Base-by-base conservation (phyloP, 2,329 filamentous ascomycete genomes). In the Microcyclosporella mali region DNA sequence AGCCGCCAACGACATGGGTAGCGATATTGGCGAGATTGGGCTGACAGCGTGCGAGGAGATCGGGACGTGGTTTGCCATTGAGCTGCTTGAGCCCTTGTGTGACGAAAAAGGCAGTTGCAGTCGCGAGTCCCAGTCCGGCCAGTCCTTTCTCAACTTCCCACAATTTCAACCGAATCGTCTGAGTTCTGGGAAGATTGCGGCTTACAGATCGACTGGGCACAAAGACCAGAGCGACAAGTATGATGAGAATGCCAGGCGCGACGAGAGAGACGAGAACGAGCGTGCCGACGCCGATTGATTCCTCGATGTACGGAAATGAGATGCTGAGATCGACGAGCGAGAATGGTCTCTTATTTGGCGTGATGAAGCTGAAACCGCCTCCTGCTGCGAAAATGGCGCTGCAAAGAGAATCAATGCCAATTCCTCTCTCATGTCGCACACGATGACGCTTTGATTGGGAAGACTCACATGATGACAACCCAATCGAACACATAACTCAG, bases 71-170 rank as follows among this genome's bases (percentile, higher is more conserved):
- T 57, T 79, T 82, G 30, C 80, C 81, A 49, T 79, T 75, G 2
- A 84, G 54, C 41, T 77, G 87, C 74, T 95, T 95, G 73, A 94
- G 80, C 38, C 84, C 85, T 56, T 87, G 81, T 1, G 88, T 90
- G 56, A 94, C 80, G 65, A 92, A 80, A 70, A 85, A 94, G 3
- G 84, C 77, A 2, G 78, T 72, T 2, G 82, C 79, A 8, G 88
- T 70, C 2, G 85, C 79, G 14, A 95, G 71, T 1, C 74, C 85
- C 2, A 95, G 73, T 0, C 89, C 89, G 57, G 95, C 79, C 79
- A 84, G 87, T 45, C 86, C 88, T 2, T 80, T 63, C 61, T 95
- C 88, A 63, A 86, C 81, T 64, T 95, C 89, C 88, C 90, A 95
- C 1, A 95, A 64, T 67, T 92, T 95, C 52, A 86, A 77, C 60